phyloP scores from a whole-genome alignment of 495 filamentous ascomycete species.

The Symbiotaphrina buchneri region DNA sequence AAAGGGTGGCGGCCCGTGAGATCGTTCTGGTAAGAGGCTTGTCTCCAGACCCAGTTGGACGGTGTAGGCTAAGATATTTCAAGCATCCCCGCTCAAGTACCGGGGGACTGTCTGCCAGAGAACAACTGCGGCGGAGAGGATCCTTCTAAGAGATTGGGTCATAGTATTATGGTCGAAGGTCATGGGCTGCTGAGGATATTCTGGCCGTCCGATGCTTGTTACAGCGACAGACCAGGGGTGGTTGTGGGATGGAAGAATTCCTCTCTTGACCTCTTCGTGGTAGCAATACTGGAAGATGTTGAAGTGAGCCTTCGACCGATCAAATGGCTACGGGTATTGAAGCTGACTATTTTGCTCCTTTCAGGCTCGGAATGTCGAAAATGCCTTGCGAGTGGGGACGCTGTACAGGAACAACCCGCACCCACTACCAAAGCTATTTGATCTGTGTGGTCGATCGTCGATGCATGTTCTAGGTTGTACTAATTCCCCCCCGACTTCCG shows the following conservation, averaged over 20 bases:
- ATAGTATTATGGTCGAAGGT: constrained; percentile 61
- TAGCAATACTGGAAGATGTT: constrained; percentile 73
- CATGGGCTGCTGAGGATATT: constrained; percentile 95
- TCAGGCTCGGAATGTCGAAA: constrained; percentile 56
- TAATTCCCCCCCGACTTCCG: constrained; percentile 29
- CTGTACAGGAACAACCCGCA: constrained; percentile 69
- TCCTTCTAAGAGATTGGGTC: constrained; percentile 61
- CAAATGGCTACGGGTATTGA: background rate
- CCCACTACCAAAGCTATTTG: constrained; percentile 57
- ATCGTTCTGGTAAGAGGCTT: constrained; percentile 31
- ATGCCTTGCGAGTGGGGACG: constrained; percentile 63
- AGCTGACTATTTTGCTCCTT: background rate
- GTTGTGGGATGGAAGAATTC: constrained; percentile 95
- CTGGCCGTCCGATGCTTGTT: constrained; percentile 76
- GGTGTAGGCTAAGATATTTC: background rate
- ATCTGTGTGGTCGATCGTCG: constrained; percentile 57
- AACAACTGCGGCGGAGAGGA: constrained; percentile 81
- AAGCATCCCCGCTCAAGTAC: constrained; percentile 71
- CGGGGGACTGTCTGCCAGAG: constrained; percentile 77
- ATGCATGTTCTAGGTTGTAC: constrained; percentile 72
- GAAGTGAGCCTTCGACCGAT: constrained; percentile 50
- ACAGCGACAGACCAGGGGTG: constrained; percentile 50
- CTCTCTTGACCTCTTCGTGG: constrained; percentile 68
- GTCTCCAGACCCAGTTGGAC: background rate
- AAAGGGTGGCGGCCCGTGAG: constrained; percentile 47